phyloP scores from a whole-genome alignment of 192 early-diverging fungal species.

The Linnemannia schmuckeri region DNA sequence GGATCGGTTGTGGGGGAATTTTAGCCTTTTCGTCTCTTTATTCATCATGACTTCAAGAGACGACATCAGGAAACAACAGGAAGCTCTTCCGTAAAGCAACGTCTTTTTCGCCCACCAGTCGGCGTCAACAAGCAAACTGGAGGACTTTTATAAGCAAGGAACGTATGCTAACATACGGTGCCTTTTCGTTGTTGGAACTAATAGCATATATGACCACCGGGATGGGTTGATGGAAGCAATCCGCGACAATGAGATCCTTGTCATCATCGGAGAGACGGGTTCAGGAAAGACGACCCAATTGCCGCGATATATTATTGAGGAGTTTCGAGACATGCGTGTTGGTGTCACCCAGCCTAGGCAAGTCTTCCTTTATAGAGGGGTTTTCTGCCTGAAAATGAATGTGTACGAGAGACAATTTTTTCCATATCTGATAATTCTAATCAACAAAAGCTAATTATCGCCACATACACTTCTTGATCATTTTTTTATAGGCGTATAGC shows the following conservation, averaged over 20 bases:
- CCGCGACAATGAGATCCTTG: slow-evolving; percentile 84
- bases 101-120: not conserved
- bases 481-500: slow-evolving; percentile 76
- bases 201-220: slow-evolving; percentile 50
- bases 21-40: not conserved
- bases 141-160: not conserved
- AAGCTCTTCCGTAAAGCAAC: slow-evolving; percentile 42
- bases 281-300: slow-evolving; percentile 92
- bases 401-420: not conserved
- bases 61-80: slow-evolving; percentile 36
- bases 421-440: not conserved
- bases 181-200: not conserved
- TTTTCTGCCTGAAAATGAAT: not conserved
- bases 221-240: slow-evolving; percentile 81
- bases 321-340: slow-evolving; percentile 62
- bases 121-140: not conserved
- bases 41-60: slow-evolving; percentile 23
- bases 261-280: slow-evolving; percentile 95
- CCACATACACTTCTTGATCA: not conserved
- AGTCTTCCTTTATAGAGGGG: not conserved
- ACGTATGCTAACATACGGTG: not conserved
- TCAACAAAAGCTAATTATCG: not conserved
- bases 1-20: not conserved
- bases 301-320: slow-evolving; percentile 82
- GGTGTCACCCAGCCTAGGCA: slow-evolving; percentile 82